Percentiles rank a stretch among this genome's conserved stretches.
phyloP scores from a whole-genome alignment of 257 asterid species.

The Solanum lycopersicoides region DNA sequence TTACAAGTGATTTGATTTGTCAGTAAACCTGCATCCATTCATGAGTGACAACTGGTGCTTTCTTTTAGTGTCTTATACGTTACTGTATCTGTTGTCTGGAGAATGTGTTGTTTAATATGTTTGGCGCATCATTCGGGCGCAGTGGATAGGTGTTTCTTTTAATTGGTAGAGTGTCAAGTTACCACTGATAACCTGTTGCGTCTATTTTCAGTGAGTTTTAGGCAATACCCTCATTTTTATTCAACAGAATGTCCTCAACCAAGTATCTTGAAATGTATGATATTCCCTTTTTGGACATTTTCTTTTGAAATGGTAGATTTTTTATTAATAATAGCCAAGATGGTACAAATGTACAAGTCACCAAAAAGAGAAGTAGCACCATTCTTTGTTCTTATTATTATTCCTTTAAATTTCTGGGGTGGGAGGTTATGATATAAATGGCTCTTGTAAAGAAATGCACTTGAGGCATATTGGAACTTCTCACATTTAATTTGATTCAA shows the following conservation, averaged over 20 bases:
- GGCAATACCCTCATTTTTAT: not conserved
- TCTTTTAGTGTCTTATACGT: not conserved
- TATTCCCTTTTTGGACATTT: not conserved
- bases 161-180: not conserved
- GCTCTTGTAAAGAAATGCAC: not conserved
- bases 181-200: not conserved
- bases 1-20: not conserved
- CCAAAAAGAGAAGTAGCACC: not conserved
- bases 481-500: too few relatives aligned
- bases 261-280: not conserved
- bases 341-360: not conserved
- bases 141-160: not conserved
- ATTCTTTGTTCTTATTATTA: not conserved
- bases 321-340: not conserved
- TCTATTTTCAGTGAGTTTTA: not conserved
- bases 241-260: not conserved
- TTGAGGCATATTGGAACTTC: too few relatives aligned
- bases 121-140: not conserved
- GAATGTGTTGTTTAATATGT: not conserved
- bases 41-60: not conserved
- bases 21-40: not conserved
- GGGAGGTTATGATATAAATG: not conserved
- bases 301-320: not conserved
- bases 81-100: not conserved
- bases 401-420: not conserved